Percentiles rank a stretch among this genome's conserved stretches.
These are phyloP conservation scores for Phytopythium delawarense DNA, from an alignment of 352 stramenopile genomes.

Conservation along the genomic window DNA sequence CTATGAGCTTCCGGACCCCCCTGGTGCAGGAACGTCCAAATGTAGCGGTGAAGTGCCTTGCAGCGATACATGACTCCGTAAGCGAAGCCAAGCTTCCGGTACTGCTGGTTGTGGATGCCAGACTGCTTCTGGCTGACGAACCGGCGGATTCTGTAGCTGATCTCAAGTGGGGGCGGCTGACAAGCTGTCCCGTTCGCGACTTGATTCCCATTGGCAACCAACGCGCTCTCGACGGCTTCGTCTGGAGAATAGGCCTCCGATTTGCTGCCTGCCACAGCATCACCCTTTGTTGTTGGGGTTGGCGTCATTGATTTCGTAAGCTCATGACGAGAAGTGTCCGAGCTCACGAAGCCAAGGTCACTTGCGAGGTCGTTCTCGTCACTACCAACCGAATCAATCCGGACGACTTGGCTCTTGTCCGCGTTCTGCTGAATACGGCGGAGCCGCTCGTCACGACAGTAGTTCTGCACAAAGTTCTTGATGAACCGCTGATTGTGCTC, in stretches of 20 bases:
- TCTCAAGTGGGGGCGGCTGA: slow-evolving; percentile 20
- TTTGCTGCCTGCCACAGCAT: not conserved
- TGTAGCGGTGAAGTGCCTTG: slow-evolving; percentile 70
- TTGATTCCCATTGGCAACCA: not conserved
- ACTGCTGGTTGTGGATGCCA: slow-evolving; percentile 57
- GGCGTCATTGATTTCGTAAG: not conserved
- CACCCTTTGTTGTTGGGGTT: not conserved
- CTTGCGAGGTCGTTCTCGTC: slow-evolving; percentile 28
- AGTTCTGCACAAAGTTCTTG: slow-evolving; percentile 71
- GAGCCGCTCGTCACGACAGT: slow-evolving; percentile 71
- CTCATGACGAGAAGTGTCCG: too few relatives aligned
- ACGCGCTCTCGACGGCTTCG: not conserved
- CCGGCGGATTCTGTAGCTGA: slow-evolving; percentile 66
- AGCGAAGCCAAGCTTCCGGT: slow-evolving; percentile 69
- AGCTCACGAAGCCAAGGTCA: not conserved
- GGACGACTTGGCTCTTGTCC: slow-evolving; percentile 51
- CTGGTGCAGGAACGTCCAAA: slow-evolving; percentile 63
- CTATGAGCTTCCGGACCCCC: not conserved
- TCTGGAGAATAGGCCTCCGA: not conserved
- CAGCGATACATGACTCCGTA: slow-evolving; percentile 84
- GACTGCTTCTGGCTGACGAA: slow-evolving; percentile 63
- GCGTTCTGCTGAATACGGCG: slow-evolving; percentile 59
- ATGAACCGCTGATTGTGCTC: slow-evolving; percentile 70
- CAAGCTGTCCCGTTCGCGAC: not conserved
- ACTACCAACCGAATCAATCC: slow-evolving; percentile 34